Conservation (phyloP, 768 basidiomycete genomes). For the Tylopilus vinaceipallidus region DNA sequence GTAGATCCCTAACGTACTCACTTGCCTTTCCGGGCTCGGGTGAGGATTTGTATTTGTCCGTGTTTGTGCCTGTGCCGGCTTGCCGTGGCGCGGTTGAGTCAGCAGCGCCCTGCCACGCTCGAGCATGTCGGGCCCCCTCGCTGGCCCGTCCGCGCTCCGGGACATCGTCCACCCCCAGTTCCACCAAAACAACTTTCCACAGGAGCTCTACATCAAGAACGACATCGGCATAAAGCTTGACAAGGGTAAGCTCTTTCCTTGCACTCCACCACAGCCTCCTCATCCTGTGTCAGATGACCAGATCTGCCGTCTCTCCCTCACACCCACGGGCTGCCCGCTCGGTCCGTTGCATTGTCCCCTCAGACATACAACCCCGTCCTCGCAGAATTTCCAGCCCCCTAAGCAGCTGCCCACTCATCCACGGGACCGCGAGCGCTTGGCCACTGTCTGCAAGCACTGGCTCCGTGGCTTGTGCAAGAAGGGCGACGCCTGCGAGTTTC, state of each 20-base stretch:
- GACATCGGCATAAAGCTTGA: constrained; percentile 87
- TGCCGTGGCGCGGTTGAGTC: neutral
- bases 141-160: constrained; percentile 54
- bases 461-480: constrained; percentile 97
- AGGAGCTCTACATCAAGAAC: constrained; percentile 77
- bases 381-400: constrained; percentile 86
- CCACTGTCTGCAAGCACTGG: constrained; percentile 99
- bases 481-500: constrained; percentile 95
- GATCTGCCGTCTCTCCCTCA: constrained; percentile 84
- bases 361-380: constrained; percentile 86
- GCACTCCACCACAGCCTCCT: neutral
- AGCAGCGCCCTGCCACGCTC: too few relatives aligned
- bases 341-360: constrained; percentile 90
- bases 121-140: constrained; percentile 45
- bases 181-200: constrained; percentile 87
- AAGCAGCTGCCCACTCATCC: constrained; percentile 81
- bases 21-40: neutral
- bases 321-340: constrained; percentile 83
- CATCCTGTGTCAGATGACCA: constrained; percentile 68
- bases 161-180: constrained; percentile 88
- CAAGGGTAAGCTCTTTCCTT: constrained; percentile 55
- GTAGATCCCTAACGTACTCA: neutral
- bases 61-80: neutral
- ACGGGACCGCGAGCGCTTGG: constrained; percentile 75
- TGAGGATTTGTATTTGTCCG: neutral